A percentile compares a stretch with the other conserved stretches of the same genome.
Conservation (phyloP, 1,139 yeast species). For the Lodderomyces elongisporus region DNA sequence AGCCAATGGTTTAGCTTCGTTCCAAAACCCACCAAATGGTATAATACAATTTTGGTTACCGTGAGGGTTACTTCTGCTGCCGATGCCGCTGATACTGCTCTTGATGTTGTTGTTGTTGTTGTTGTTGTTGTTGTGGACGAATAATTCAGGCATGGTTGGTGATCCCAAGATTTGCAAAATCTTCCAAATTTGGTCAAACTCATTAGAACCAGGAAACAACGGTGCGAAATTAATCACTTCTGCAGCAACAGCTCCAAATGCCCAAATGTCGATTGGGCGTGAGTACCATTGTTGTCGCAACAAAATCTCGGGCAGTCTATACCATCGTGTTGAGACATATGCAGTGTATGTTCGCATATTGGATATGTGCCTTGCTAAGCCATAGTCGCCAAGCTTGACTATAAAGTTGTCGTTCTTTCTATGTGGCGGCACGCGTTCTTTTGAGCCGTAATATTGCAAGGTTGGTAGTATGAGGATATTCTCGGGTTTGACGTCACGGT, state of each 20-base stretch:
- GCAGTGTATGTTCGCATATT: constrained; percentile 59
- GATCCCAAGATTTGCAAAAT: constrained; percentile 68
- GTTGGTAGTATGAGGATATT: constrained; percentile 71
- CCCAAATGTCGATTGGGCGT: constrained; percentile 87
- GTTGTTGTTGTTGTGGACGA: too few species aligned
- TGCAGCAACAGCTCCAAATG: constrained; percentile 81
- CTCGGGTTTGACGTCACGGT: constrained; percentile 78
- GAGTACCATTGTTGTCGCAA: constrained; percentile 64
- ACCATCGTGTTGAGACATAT: constrained; percentile 95
- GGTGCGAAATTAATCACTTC: constrained; percentile 77
- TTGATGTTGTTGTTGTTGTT: not conserved
- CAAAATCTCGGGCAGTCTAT: constrained; percentile 88
- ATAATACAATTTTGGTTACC: constrained; percentile 17
- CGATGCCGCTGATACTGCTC: too few species aligned
- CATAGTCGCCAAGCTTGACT: constrained; percentile 87
- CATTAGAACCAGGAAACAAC: constrained; percentile 77
- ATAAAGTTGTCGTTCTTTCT: constrained; percentile 47
- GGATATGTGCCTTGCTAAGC: constrained; percentile 66
- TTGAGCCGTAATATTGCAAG: constrained; percentile 46
- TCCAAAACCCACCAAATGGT: constrained; percentile 69
- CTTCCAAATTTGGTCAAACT: constrained; percentile 69
- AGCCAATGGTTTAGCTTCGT: constrained; percentile 50
- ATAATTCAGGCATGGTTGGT: constrained; percentile 34
- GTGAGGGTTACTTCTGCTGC: too few species aligned
- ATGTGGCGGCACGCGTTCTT: constrained; percentile 34